Evolutionary conservation across 2,329 filamentous ascomycete genomes (phyloP), one percentile per base, ranked within the genome.

Genomic region (Talaromyces amestolkiae): DNA sequence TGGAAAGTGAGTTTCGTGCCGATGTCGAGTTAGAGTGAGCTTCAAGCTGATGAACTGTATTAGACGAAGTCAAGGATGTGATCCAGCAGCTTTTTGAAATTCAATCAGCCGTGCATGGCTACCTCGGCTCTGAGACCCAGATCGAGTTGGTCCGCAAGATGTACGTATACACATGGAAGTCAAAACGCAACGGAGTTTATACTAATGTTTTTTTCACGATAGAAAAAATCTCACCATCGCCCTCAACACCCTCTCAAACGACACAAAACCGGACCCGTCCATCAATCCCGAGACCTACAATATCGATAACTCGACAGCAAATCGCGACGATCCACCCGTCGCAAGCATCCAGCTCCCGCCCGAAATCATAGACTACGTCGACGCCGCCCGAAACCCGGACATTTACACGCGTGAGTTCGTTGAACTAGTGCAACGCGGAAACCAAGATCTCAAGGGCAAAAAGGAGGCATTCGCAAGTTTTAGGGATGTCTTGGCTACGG

Each of bases 331-430:
- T 74, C 71, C 85, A 2, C 77, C 80, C n/a, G 73, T 81, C 19
- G 77, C 84, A 22, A 78, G 79, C 62, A 81, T 86, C 65, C 78
- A 83, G 58, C 81, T 89, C 1, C 86, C 87, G 0, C 82, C 85
- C 4, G 86, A 89, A 69, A 85, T 89, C 37, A 84, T 87, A 68
- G 81, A 82, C 64, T 89, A 89, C 72, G 85, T 89, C 39, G 86
- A 89, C 70, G 79, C 82, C 22, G 83, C 85, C 19, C 84, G 87
- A 24, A 89, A 89, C 71, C 87, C 87, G 8, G 87, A 89, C 70
- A 88, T 89, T 69, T 89, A 88, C 75, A 89, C 86, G 9, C 82
- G 87, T 54, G 86, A 89, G 69, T 88, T 89, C 68, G 85, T 89
- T 53, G 87, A 89, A 75, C 78, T 85, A 33, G 85, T 87, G 9